A percentile compares a stretch with the other conserved stretches of the same genome.
Conservation (phyloP, 257 asterid genomes). For the Solanum piurae region DNA sequence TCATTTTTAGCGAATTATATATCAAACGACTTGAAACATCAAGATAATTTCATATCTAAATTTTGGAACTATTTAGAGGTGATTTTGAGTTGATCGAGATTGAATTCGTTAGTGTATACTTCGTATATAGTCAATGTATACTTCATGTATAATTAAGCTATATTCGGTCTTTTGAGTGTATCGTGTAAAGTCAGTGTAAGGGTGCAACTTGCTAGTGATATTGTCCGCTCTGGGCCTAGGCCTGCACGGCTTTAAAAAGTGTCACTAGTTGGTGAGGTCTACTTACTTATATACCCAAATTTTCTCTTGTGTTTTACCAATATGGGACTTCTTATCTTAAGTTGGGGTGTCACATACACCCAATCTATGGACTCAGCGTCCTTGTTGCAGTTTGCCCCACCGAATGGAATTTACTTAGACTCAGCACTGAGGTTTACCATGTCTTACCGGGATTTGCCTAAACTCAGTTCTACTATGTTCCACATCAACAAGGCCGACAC, state of each 20-base stretch:
- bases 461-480: neutral
- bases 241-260: too few species aligned
- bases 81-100: neutral
- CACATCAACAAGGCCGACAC: neutral
- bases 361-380: neutral
- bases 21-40: neutral
- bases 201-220: neutral
- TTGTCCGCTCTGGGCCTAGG: neutral
- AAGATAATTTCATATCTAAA: neutral
- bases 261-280: neutral
- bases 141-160: neutral
- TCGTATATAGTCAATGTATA: too few species aligned
- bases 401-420: neutral
- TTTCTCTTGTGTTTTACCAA: neutral
- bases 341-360: neutral
- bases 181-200: neutral
- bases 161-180: neutral
- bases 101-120: neutral
- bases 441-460: rapidly evolving
- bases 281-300: too few species aligned
- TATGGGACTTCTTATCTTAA: neutral
- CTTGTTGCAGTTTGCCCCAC: neutral
- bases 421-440: neutral
- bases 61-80: neutral
- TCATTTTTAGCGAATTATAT: neutral